Base-by-base conservation (phyloP, 805 yeast species). In the Sugiyamaella qingdaonensis region DNA sequence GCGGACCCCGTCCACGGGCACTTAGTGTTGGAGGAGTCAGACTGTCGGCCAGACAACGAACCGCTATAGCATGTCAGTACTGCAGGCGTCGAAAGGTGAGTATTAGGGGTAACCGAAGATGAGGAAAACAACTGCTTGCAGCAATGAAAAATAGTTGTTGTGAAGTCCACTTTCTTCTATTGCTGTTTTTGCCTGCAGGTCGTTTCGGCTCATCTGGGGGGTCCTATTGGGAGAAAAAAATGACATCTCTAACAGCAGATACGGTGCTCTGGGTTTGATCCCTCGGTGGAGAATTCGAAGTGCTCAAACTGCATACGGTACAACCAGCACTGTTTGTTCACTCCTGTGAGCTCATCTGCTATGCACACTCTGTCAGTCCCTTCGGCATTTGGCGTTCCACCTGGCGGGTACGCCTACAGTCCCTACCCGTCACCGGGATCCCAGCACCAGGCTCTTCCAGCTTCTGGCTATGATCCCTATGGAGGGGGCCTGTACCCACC, bases 11-110 rank as follows among this genome's bases (percentile, higher is more conserved):
- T 10, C 43, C 43, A 14, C 16, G 43, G 43, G 14, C 43, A 3
- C 43, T 7, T 16, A n/a, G 21, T 4, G 43, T 39, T 11, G 43
- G 21, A 13, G 43, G 43, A 16, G 13, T 21, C 13, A 14, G 43
- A 9, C 19, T 39, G 19, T 16, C 24, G 13, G 14, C 43, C 21
- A 54, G 68, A 4, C 68, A 64, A 53, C 54, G 68, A 19, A 63
- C 64, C 19, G 64, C 68, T 10, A 63, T 64, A 11, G 68, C 68
- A 10, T 64, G 68, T 51, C 60, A 68, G 36, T 63, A 64, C 50
- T 64, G 68, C 49, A 61, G 68, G 9, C 58, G 68, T 10, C 59
- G 68, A 10, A 64, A 64, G 48, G 52, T 49, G 36, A 42, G 52
- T 49, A 24, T 24, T 24, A 24, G 7, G 7, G 29, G 7, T 4